A percentile compares a stretch with the other conserved stretches of the same genome.
These are phyloP conservation scores for Fusarium luffae DNA, from an alignment of 2,329 filamentous ascomycete genomes.

Conservation along the genomic window DNA sequence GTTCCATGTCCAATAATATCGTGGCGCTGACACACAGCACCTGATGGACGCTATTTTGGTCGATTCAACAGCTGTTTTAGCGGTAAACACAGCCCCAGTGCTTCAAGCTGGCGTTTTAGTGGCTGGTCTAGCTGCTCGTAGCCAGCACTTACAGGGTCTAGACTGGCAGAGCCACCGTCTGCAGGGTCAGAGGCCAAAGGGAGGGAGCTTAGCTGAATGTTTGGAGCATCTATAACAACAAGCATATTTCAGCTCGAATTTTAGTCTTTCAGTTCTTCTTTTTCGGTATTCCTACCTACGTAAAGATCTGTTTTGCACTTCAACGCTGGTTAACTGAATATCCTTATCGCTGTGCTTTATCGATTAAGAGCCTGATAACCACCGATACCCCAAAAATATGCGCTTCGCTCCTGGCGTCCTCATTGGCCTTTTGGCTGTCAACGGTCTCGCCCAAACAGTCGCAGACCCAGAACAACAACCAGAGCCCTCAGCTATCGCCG, in stretches of 20 bases:
- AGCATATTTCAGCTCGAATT: constrained; percentile 11
- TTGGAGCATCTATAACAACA: constrained; percentile 9
- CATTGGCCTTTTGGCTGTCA: constrained; percentile 26
- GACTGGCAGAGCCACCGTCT: constrained; percentile 27
- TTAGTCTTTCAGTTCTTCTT: neutral
- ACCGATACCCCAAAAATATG: constrained; percentile 5
- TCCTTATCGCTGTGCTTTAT: neutral
- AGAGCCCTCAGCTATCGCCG: constrained; percentile 11
- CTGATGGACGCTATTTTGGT: constrained; percentile 28
- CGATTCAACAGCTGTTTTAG: neutral
- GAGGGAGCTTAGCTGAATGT: constrained; percentile 24
- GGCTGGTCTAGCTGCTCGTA: constrained; percentile 16
- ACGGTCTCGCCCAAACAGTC: constrained; percentile 31
- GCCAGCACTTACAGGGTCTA: constrained; percentile 16
- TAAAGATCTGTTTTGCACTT: neutral
- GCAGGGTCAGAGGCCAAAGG: constrained; percentile 2
- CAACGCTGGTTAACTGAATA: neutral
- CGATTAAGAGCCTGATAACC: neutral
- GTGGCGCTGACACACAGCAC: neutral
- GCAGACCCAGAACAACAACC: constrained; percentile 9
- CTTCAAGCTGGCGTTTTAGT: constrained; percentile 7
- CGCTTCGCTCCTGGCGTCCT: constrained; percentile 31
- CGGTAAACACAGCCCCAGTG: constrained; percentile 24
- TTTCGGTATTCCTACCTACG: neutral
- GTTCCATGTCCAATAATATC: neutral